These are phyloP conservation scores for Diaporthe caulivora DNA, from an alignment of 2,329 filamentous ascomycete species.

Conservation along the genomic window DNA sequence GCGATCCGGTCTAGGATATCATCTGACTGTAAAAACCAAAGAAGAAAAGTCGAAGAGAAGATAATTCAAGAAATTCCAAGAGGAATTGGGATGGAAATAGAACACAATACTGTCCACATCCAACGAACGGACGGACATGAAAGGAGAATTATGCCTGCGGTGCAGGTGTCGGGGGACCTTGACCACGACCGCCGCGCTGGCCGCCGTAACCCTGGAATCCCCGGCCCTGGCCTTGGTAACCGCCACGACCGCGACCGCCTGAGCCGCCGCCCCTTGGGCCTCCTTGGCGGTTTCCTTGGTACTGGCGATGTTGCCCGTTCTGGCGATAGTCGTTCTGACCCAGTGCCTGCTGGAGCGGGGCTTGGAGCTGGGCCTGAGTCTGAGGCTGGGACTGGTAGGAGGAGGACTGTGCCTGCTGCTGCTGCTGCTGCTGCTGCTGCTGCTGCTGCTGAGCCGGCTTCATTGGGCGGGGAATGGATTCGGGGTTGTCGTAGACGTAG, in stretches of 20 bases:
- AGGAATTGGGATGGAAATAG: conserved; percentile 24
- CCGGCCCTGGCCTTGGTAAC: conserved; percentile 45
- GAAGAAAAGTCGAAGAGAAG: conserved; percentile 20
- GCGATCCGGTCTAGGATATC: conserved; percentile 32
- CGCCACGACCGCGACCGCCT: conserved; percentile 49
- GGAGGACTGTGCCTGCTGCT: conserved; percentile 44
- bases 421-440: not conserved
- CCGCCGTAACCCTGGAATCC: conserved; percentile 47
- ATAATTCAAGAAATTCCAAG: conserved; percentile 26
- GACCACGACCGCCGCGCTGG: conserved; percentile 46
- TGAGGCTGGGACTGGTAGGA: conserved; percentile 23
- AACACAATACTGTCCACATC: not conserved
- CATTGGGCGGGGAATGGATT: conserved; percentile 89
- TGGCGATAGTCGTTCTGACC: conserved; percentile 54
- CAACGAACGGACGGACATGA: not conserved
- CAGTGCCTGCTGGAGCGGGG: conserved; percentile 29
- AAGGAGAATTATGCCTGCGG: conserved; percentile 41
- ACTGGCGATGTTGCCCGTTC: conserved; percentile 55
- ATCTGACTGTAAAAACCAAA: conserved; percentile 32
- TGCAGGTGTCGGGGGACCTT: conserved; percentile 40
- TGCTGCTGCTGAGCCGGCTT: conserved; percentile 41
- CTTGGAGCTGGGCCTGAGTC: conserved; percentile 32
- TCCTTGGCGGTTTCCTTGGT: conserved; percentile 52
- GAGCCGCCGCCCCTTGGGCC: conserved; percentile 47
- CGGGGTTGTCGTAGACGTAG: conserved; percentile 97